Base-by-base conservation (phyloP, 306 rosid genomes). In the Mimosa pudica region DNA sequence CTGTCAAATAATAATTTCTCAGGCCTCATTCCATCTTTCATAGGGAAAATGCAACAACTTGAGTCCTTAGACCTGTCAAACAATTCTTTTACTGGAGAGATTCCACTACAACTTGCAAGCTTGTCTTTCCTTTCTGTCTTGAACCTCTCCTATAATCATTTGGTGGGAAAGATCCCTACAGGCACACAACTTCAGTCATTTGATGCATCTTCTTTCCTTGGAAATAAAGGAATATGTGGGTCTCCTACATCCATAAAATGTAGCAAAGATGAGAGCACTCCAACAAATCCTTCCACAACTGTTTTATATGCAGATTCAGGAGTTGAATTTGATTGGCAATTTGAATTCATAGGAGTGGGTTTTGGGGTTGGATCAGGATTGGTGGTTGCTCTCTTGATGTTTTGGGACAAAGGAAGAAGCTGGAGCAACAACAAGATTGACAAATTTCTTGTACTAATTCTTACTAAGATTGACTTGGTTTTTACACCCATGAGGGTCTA, bases 351-450 rank as follows among this genome's bases (percentile, higher is more conserved):
- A 46, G 98, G 94, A 79, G 71, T 86, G 65, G 98, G 98, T 10
- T 88, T 85, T 61, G 97, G 98, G 51, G 81, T 86, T 16, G 98
- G 97, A 68, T 68, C 87, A 91, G 73, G 73, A 69, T 42, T 45
- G 54, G 70, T 87, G n/a, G 85, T 90, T 69, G 85, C 89, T 8
- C 82, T 86, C 17, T 77, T 84, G 16, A 46, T 76, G 71, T 65
- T 88, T 47, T 87, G 89, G 93, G 85, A 87, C 32, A 81, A 77
- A 17, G 91, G 89, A 14, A 89, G 80, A 75, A 86, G 74, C 18
- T 93, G 98, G 98, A 75, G 80, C 7, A 88, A 87, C 18, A 57
- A 71, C 8, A 74, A 13, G 17, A 81, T 84, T 18, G 92, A 91
- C 13, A 86, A 70, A 76, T 70, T 86, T 87, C 93, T 93, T 45